Evolutionary conservation across 495 filamentous ascomycete genomes (phyloP).

Genomic region (Astrocystis sublimbata): DNA sequence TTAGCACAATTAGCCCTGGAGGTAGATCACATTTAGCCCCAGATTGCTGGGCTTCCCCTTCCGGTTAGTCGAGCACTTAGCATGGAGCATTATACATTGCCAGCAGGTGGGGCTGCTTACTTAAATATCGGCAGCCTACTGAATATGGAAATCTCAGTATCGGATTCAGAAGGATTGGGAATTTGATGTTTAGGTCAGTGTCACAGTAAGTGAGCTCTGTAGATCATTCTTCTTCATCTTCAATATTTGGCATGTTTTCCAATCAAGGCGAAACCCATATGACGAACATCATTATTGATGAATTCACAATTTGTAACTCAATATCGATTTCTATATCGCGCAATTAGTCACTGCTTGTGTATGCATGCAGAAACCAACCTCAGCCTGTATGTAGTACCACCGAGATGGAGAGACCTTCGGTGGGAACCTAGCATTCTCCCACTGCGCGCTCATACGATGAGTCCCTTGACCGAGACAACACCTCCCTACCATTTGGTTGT

Average conservation of each 20-base stretch:
- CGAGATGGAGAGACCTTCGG: neutral
- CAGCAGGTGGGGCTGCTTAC: no score
- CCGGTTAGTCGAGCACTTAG: neutral
- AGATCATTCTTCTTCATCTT: no score
- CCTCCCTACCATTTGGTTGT: neutral
- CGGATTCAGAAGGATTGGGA: neutral
- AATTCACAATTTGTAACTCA: neutral
- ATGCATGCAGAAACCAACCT: neutral
- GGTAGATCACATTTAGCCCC: neutral
- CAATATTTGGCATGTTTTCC: neutral
- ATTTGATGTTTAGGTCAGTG: neutral
- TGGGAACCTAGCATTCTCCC: neutral
- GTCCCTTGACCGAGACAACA: neutral
- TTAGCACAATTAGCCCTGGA: no score
- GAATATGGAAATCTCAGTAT: no score
- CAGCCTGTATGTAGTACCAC: neutral
- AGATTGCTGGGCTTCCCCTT: neutral
- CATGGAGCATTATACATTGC: no score
- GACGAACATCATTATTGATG: neutral
- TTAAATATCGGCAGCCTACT: no score
- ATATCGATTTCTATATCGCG: neutral
- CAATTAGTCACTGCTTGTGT: neutral
- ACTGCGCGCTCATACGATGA: neutral
- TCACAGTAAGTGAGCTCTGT: no score
- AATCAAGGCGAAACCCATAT: neutral